Evolutionary conservation across 78 protist species (phyloP), one percentile per base, ranked within the genome.

Genomic region (Dictyostelium capitatum): DNA sequence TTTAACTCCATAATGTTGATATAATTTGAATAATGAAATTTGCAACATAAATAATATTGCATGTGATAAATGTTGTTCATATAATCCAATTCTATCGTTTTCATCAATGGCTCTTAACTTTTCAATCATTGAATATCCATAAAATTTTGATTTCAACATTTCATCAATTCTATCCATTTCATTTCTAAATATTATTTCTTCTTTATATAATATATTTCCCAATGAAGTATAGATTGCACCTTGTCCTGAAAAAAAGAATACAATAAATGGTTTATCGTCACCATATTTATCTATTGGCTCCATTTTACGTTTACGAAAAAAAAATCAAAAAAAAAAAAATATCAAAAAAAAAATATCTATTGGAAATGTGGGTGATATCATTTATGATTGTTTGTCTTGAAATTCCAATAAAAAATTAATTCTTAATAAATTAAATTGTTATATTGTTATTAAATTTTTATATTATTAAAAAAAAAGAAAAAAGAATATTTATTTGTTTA

Each of bases 11-110:
- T 79, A 78, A 30, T 47, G 43, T 54, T 74, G 2, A 53, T 59
- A 82, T 9, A 91, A n/a, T 37, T 69, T 51, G 43, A 75, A 62
- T 41, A 91, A 64, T 46, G 83, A 78, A 25, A 82, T 53, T 74
- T 91, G 95, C 8, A 82, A 28, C 43, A 83, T 32, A 25, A 80
- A 69, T 51, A 82, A 25, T 25, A 70, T 28, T 30, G 90, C 74
- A 37, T 91, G 95, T 7, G 70, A 30, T 9, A 62, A 17, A 25
- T 62, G 70, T 62, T 62, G 70, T n/a, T 62, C 70, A 25, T 62
- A 62, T 62, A 62, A 25, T 23, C 43, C 32, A 12, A 30, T 41
- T 32, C 75, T 67, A 15, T 67, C 75, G 32, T 67, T n/a, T 6
- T 32, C 50, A 0, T 25, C 8, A 2, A 67, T 67, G 3, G 19